Conservation (phyloP, 371 early-diverging fungal species). For the Circinella umbellata region DNA sequence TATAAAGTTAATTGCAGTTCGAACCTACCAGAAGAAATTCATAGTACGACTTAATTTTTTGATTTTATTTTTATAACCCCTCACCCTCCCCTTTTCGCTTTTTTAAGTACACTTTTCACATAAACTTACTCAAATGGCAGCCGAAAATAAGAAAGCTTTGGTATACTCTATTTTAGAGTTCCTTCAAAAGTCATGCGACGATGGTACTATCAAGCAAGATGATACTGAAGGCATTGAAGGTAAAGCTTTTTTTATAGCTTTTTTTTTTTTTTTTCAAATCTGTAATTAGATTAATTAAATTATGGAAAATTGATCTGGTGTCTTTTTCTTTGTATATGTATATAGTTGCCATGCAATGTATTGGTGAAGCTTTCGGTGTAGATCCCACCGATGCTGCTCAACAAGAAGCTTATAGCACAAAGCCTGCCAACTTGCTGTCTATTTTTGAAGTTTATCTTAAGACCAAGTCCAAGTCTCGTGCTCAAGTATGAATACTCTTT, state of each 20-base stretch:
- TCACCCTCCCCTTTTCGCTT: no score
- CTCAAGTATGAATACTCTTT: constrained; percentile 17
- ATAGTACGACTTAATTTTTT: no score
- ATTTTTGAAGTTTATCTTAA: constrained; percentile 93
- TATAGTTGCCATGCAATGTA: constrained; percentile 89
- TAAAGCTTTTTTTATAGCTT: constrained; percentile 28
- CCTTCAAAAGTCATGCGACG: constrained; percentile 78
- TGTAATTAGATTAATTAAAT: not conserved
- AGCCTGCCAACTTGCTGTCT: constrained; percentile 78
- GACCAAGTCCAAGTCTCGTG: constrained; percentile 70
- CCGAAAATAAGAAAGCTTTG: constrained; percentile 78
- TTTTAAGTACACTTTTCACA: no score
- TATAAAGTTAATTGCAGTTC: no score
- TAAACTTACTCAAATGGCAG: constrained; percentile 22
- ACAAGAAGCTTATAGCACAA: constrained; percentile 73
- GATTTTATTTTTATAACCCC: no score
- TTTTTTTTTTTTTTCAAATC: not conserved
- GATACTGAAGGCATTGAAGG: constrained; percentile 92
- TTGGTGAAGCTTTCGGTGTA: constrained; percentile 92
- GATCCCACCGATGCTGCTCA: constrained; percentile 75
- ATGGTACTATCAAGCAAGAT: constrained; percentile 80
- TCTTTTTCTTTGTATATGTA: not conserved
- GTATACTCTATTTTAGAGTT: constrained; percentile 92
- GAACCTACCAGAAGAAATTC: no score
- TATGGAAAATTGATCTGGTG: constrained; percentile 3